Evolutionary conservation across 108 stramenopile species (phyloP), one percentile per base, ranked within the genome.

Genomic region (Parietichytrium sp.): DNA sequence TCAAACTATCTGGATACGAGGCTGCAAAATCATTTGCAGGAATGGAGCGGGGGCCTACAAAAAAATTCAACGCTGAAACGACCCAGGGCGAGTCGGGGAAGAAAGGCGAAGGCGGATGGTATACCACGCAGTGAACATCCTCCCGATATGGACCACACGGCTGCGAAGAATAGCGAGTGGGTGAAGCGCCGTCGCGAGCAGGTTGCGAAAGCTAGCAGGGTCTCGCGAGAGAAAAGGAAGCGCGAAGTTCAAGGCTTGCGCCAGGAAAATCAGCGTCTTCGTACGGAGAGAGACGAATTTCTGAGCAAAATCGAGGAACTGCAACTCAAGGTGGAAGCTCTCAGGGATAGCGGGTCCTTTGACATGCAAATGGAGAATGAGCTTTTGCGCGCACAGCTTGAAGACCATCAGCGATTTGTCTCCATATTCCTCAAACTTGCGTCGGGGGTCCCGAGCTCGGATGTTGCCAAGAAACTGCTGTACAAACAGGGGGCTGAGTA

Each of bases 331-430:
- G 61, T 72, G 20, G 61, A 72, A 25, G 45, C 38, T 31, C 18
- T 72, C 38, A 33, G 61, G 16, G 61, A 72, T 33, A 36, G 45
- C 33, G 61, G 61, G 10, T 72, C 61, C 20, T 45, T 42, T 10
- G 20, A 72, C 61, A 72, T 72, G 61, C 61, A 42, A n/a, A 72
- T 72, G 38, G 61, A 72, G 33, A 72, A 72, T 42, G 61, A 72
- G 33, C 61, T 72, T 42, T 45, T 72, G 38, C 61, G 61, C 42
- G 61, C 20, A 3, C 61, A 72, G 42, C 61, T 72, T 2, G 61
- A 72, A 42, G 61, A 72, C 15, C 61, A 72, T 42, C 36, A 72
- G 61, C 61, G 61, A 10, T 72, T 72, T 25, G 61, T 72, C 16
- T 36, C 61, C 6, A 45, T 33, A 33, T 72, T 72, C 2, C 36